A percentile compares a stretch with the other conserved stretches of the same genome.
Conservation (phyloP, 208 protist species). For the Wallacemonas rigidus region DNA sequence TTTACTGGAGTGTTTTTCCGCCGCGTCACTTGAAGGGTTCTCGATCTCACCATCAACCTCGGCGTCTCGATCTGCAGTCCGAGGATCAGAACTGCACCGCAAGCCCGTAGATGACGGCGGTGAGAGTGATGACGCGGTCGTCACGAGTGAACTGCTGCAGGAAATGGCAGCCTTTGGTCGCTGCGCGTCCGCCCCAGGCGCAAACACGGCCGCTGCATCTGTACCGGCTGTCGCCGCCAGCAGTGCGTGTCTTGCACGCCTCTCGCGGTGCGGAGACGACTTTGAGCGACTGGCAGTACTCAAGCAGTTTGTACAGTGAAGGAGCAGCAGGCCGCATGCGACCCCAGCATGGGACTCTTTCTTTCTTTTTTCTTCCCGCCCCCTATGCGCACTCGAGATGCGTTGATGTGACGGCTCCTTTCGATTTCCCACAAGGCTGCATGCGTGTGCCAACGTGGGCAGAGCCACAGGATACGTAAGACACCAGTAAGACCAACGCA, state of each 20-base stretch:
- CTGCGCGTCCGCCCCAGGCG: constrained; percentile 15
- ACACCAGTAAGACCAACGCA: background rate
- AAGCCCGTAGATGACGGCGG: background rate
- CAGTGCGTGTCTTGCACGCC: constrained; percentile 27
- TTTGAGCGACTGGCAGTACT: constrained; percentile 53
- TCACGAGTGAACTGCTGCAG: constrained; percentile 26
- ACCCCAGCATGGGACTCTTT: background rate
- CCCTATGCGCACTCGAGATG: too few relatives aligned
- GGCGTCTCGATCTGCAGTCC: background rate
- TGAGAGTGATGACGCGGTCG: constrained; percentile 12
- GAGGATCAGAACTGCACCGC: too few relatives aligned
- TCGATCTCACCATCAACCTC: background rate
- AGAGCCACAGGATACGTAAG: too few relatives aligned
- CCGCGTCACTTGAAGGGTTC: constrained; percentile 18
- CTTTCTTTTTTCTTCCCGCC: background rate
- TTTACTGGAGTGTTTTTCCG: constrained; percentile 29
- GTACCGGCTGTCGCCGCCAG: constrained; percentile 2
- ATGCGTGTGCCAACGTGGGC: background rate
- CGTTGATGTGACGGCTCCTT: background rate
- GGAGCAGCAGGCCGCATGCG: background rate
- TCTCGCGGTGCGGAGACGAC: constrained; percentile 46
- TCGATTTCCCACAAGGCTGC: background rate
- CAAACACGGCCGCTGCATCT: constrained; percentile 14
- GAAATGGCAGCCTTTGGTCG: constrained; percentile 43
- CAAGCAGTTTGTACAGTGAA: constrained; percentile 20